Conservation (phyloP, 805 yeast genomes). For the Debaryomyces prosopidis region DNA sequence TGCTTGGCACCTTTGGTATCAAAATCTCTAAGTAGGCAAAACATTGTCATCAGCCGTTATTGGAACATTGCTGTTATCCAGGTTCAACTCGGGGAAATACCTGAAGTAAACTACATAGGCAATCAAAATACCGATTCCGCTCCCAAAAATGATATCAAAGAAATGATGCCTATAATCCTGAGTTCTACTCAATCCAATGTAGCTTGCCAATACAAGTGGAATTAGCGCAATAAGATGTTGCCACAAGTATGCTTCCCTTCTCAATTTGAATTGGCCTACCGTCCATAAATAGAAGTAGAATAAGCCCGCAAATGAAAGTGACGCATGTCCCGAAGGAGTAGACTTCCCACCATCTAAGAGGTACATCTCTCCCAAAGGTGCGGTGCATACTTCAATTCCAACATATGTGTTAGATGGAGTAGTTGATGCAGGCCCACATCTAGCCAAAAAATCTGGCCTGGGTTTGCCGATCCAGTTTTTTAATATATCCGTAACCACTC, state of each 20-base stretch:
- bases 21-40: neutral
- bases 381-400: slow-evolving; percentile 32
- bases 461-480: slow-evolving; percentile 43
- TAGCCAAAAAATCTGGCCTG: slow-evolving; percentile 43
- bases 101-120: slow-evolving; percentile 4
- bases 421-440: slow-evolving; percentile 32
- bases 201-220: slow-evolving; percentile 28
- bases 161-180: slow-evolving; percentile 41
- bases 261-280: slow-evolving; percentile 23
- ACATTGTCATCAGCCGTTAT: neutral
- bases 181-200: slow-evolving; percentile 32
- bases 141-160: slow-evolving; percentile 30
- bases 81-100: slow-evolving; percentile 3
- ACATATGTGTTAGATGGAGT: slow-evolving; percentile 28
- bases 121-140: slow-evolving; percentile 21
- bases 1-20: no score
- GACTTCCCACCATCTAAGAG: slow-evolving; percentile 40
- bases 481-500: slow-evolving; percentile 36
- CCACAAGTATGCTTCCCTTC: neutral
- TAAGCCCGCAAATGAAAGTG: slow-evolving; percentile 34
- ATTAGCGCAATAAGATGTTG: slow-evolving; percentile 5
- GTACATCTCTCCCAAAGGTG: slow-evolving; percentile 27
- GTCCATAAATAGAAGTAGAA: slow-evolving; percentile 35
- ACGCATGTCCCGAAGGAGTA: slow-evolving; percentile 43
- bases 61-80: neutral